Evolutionary conservation across 2,329 filamentous ascomycete genomes (phyloP), one percentile per base, ranked within the genome.

Genomic region (Akanthomyces uredinophilus): DNA sequence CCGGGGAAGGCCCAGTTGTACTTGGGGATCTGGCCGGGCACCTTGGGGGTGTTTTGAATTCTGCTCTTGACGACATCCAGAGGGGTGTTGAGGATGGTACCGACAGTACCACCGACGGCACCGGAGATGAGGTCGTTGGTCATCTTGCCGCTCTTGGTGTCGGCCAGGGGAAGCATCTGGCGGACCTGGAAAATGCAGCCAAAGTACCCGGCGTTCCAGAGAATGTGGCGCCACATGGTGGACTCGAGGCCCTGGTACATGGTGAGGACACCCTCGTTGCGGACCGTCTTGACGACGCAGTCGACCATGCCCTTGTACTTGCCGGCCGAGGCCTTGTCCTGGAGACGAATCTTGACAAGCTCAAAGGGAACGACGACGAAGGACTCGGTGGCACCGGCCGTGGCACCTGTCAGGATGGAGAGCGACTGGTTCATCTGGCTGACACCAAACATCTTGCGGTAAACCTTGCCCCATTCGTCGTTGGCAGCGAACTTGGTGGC

Each of bases 401-500:
- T 91, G 39, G 95, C 95, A 69, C 95, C 95, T 4, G 95, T 99
- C 57, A 99, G 85, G 67, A 97, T 86, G 27, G 95, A 96, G 63
- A 99, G 86, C 1, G 87, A 85, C 79, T 99, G 95, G 72, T 85
- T 98, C 88, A 96, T 95, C 80, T 96, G 91, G 62, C 86, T 77
- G 61, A 89, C 83, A 67, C 91, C 92, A 74, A 99, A 98, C 56
- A 89, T 75, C 68, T 89, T 89, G 73, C 92, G 90, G 82, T 96
- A 99, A 78, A 97, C 85, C 78, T 92, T 87, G 71, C 95, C 95
- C 95, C 95, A 99, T 75, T 94, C 91, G 75, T 99, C 95, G 79
- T 99, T 99, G 78, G 95, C 95, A 52, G 95, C 94, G 78, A 99
- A 99, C 78, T 99, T 99, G 81, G 92, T 98, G 49, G 94, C 94